Evolutionary conservation across 495 filamentous ascomycete genomes (phyloP).

Genomic region (Lophium mytilinum): DNA sequence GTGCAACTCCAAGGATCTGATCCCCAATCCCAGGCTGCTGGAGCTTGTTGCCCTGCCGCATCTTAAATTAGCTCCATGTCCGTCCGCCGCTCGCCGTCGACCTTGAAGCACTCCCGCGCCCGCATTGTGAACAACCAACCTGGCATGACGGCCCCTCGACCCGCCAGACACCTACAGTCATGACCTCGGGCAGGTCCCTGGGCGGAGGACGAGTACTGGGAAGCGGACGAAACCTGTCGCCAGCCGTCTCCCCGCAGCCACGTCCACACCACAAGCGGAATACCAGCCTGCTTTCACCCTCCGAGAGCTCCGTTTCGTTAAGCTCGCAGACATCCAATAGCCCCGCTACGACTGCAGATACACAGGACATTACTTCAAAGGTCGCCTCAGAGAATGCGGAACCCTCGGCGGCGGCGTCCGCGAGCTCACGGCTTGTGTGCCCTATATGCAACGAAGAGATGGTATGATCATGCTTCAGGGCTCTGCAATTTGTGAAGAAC

Average conservation of each 20-base stretch:
- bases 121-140: neutral
- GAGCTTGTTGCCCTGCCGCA: neutral
- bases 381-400: slow-evolving; percentile 49
- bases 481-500: neutral
- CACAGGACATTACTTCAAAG: slow-evolving; percentile 51
- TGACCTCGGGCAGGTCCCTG: slow-evolving; percentile 70
- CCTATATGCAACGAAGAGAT: slow-evolving; percentile 97
- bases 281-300: slow-evolving; percentile 37
- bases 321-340: slow-evolving; percentile 51
- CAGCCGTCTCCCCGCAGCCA: slow-evolving; percentile 54
- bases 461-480: slow-evolving; percentile 39
- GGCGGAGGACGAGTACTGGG: slow-evolving; percentile 85
- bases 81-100: neutral
- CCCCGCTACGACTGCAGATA: slow-evolving; percentile 48
- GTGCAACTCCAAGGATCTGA: neutral
- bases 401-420: slow-evolving; percentile 44
- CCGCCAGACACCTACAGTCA: slow-evolving; percentile 31
- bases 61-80: neutral
- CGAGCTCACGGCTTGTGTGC: slow-evolving; percentile 65
- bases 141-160: slow-evolving; percentile 10
- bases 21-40: neutral
- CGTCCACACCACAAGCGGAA: slow-evolving; percentile 36
- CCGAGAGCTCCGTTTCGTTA: slow-evolving; percentile 45
- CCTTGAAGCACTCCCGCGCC: neutral
- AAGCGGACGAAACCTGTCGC: slow-evolving; percentile 66